Evolutionary conservation across 2,329 filamentous ascomycete species (phyloP).

Genomic region (Xylaria digitata): DNA sequence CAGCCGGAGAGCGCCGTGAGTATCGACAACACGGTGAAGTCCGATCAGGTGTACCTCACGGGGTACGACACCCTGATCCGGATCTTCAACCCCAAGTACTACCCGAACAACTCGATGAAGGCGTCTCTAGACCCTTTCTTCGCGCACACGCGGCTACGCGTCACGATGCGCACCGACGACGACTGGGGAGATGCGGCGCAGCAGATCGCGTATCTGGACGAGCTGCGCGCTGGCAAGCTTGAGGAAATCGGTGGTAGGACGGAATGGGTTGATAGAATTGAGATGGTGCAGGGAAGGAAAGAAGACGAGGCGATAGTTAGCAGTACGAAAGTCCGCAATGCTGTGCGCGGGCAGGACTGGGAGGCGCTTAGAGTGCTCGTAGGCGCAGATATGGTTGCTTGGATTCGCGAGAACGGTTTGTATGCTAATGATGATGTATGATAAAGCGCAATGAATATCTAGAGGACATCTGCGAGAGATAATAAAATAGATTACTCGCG

Average conservation of each 20-base stretch:
- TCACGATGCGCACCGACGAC: constrained; percentile 71
- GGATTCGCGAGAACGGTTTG: constrained; percentile 66
- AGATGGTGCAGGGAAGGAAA: constrained; percentile 63
- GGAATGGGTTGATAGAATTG: constrained; percentile 70
- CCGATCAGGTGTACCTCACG: constrained; percentile 73
- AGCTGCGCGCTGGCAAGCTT: constrained; percentile 59
- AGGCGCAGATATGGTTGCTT: constrained; percentile 65
- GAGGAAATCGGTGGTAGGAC: constrained; percentile 64
- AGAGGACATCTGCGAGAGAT: neutral
- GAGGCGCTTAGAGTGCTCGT: constrained; percentile 64
- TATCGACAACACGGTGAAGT: constrained; percentile 15
- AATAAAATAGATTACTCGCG: neutral
- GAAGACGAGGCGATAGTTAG: constrained; percentile 57
- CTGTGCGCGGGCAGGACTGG: constrained; percentile 61
- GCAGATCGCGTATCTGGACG: constrained; percentile 66
- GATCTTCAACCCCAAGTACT: constrained; percentile 79
- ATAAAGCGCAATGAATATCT: neutral
- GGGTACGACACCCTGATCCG: constrained; percentile 82
- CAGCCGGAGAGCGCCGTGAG: neutral
- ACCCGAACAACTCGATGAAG: constrained; percentile 62
- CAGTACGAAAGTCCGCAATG: constrained; percentile 72
- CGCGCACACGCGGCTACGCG: constrained; percentile 67
- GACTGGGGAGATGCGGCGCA: constrained; percentile 68
- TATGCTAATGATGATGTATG: constrained; percentile 56
- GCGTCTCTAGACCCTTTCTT: constrained; percentile 72